Evolutionary conservation across 179 eudicot genomes (phyloP).

Genomic region (Drosera spatulata): DNA sequence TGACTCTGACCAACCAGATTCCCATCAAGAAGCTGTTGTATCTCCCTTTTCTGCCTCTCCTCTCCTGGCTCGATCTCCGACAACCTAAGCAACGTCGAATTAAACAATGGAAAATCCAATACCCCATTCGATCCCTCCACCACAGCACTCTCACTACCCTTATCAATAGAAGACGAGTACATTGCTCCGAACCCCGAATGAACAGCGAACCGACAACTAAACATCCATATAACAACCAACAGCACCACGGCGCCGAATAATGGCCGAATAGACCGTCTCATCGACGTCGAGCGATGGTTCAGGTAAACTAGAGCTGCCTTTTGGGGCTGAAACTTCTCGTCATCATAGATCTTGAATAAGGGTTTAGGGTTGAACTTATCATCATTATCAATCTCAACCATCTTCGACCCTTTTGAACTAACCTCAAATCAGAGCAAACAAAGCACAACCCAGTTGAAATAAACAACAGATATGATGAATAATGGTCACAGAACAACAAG

Average conservation of each 20-base stretch:
- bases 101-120: slow-evolving; percentile 25
- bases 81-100: slow-evolving; percentile 48
- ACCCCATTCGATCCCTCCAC: slow-evolving; percentile 1
- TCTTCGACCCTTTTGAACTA: no score
- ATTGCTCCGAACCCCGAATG: slow-evolving; percentile 21
- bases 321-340: background rate
- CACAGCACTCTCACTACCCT: background rate
- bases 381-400: no score
- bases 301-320: slow-evolving; percentile 19
- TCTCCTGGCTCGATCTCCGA: slow-evolving; percentile 57
- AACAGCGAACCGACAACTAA: slow-evolving; percentile 25
- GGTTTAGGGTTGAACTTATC: no score
- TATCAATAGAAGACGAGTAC: slow-evolving; percentile 10
- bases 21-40: slow-evolving; percentile 51
- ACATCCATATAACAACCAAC: slow-evolving; percentile 26
- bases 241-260: slow-evolving; percentile 29
- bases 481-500: no score
- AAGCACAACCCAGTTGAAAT: no score
- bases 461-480: no score
- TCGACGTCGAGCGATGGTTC: slow-evolving; percentile 8
- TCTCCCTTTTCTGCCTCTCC: slow-evolving; percentile 27
- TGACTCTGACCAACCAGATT: slow-evolving; percentile 21
- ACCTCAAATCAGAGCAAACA: no score
- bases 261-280: slow-evolving; percentile 49
- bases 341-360: slow-evolving; percentile 4